Base-by-base conservation (phyloP, 73 alveolate genomes). In the Paraurostyla sp. region DNA sequence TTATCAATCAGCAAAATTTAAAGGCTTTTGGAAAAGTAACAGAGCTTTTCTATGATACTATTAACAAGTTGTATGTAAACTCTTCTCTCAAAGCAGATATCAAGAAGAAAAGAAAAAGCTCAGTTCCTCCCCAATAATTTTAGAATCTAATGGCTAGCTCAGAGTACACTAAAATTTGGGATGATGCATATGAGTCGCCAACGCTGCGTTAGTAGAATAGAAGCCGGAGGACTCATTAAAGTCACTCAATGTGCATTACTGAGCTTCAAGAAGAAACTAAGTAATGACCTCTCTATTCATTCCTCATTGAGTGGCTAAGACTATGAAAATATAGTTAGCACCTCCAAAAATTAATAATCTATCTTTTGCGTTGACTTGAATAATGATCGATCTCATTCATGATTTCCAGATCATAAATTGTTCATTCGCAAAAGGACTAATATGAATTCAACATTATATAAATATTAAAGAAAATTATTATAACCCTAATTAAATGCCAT, bases 11-110 rank as follows among this genome's bases (percentile, higher is more conserved):
- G 71, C 92, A 90, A 23, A 69, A 76, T 71, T 71, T 96, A 50
- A 96, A 96, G 68, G 98, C 98, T 13, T 78, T 92, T 50, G 99
- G 99, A 23, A 51, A 85, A 42, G 93, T 96, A 0, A 88, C 93
- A 0, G 88, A 91, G 56, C 92, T 94, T 22, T 93, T 88, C 52
- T 43, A 60, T 59, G 90, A 89, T 48, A 51, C 87, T 35, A 25
- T 29, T n/a, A 33, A 43, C 75, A 83, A 83, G 85, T 40, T 43
- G 9, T 51, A 78, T 41, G 40, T 16, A 56, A 56, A 23, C 33
- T 32, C 18, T 68, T 46, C 85, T 30, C 51, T 56, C 35, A 41
- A 33, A 18, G 62, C 41, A 13, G 73, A 51, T 36, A 35, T 7
- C 32, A 54, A 40, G 63, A 36, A 78, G 78, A 54, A 54, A 54